Percentiles rank a stretch among this genome's conserved stretches.
Evolutionary conservation across 2,329 filamentous ascomycete genomes (phyloP).

Genomic region (Aspergillus sp.): DNA sequence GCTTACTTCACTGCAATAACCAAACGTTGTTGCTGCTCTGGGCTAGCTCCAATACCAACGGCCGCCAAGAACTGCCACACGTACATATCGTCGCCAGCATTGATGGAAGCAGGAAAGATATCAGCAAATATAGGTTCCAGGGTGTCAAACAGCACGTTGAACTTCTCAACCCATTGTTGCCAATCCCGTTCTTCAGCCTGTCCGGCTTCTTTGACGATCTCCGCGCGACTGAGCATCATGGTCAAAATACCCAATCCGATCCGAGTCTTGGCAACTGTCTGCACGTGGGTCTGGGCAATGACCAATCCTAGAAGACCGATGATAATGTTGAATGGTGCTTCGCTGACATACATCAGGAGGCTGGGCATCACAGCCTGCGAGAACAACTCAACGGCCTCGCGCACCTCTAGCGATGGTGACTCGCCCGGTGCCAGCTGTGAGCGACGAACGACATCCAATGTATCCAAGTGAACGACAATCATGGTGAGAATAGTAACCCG

Average conservation of each 20-base stretch:
- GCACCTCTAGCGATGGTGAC: conserved; percentile 64
- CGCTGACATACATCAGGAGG: conserved; percentile 81
- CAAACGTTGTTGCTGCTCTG: conserved; percentile 89
- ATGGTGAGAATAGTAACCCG: conserved; percentile 89
- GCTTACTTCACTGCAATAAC: conserved; percentile 83
- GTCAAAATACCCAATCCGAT: conserved; percentile 86
- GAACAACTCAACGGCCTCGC: conserved; percentile 91
- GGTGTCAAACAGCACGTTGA: conserved; percentile 78
- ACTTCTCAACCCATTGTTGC: conserved; percentile 76
- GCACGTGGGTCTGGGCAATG: conserved; percentile 72
- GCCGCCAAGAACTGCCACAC: conserved; percentile 97
- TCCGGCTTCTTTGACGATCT: conserved; percentile 79
- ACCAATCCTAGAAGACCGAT: conserved; percentile 83
- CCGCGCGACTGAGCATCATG: conserved; percentile 87
- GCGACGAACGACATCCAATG: conserved; percentile 79
- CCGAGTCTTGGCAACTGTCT: conserved; percentile 75
- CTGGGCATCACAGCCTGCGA: conserved; percentile 81
- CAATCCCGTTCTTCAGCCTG: conserved; percentile 64
- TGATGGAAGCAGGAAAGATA: conserved; percentile 88
- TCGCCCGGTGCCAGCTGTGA: conserved; percentile 70
- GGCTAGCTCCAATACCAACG: conserved; percentile 85
- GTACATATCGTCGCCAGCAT: conserved; percentile 85
- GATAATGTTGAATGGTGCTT: conserved; percentile 84
- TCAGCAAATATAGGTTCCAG: conserved; percentile 76
- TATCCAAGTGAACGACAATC: conserved; percentile 88